These are phyloP conservation scores for Yamadazyma blattariae DNA, from an alignment of 1,139 yeast species.

Conservation along the genomic window DNA sequence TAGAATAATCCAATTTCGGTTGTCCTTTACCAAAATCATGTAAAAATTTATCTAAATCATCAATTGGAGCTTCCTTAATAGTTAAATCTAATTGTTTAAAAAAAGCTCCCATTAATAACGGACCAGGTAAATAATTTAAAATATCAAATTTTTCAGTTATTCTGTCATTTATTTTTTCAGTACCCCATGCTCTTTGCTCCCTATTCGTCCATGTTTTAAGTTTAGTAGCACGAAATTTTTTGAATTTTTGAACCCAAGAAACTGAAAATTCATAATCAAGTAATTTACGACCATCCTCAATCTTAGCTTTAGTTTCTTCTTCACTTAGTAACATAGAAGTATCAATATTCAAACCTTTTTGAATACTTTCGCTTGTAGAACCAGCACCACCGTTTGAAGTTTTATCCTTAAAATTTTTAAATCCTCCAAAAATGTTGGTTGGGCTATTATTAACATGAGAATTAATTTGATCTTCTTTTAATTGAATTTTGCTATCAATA, in stretches of 20 bases:
- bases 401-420: not conserved
- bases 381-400: not conserved
- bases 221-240: constrained; percentile 24
- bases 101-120: constrained; percentile 31
- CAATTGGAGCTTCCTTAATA: constrained; percentile 21
- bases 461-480: not conserved
- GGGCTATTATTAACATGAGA: not conserved
- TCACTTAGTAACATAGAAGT: constrained; percentile 10
- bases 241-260: constrained; percentile 62
- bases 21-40: constrained; percentile 38
- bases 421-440: not conserved
- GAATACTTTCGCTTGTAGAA: not conserved
- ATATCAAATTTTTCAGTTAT: constrained; percentile 35
- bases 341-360: constrained; percentile 2
- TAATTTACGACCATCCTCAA: constrained; percentile 33
- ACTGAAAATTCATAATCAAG: constrained; percentile 51
- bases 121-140: constrained; percentile 33
- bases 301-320: constrained; percentile 25
- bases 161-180: constrained; percentile 27
- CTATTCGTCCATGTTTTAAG: constrained; percentile 25
- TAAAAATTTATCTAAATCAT: constrained; percentile 36
- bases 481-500: constrained; percentile 18
- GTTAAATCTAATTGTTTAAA: constrained; percentile 33
- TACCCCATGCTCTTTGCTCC: constrained; percentile 32
- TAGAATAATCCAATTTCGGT: constrained; percentile 39